These are phyloP conservation scores for Breviolum minutum DNA, from an alignment of 73 alveolate species.

Conservation along the genomic window DNA sequence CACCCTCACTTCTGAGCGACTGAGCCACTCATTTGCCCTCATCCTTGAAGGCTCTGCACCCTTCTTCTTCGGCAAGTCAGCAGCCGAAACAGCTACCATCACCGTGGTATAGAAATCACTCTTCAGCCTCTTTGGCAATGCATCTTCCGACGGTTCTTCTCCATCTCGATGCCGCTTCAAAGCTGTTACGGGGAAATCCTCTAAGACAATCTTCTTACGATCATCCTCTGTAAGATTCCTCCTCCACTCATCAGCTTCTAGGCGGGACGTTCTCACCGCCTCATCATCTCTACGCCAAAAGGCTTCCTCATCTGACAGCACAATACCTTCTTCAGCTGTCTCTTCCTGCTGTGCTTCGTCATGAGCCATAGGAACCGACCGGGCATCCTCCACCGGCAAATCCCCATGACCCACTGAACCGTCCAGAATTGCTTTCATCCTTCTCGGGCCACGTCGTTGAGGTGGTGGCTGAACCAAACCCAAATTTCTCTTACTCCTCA, in stretches of 20 bases:
- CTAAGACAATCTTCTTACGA: too few species aligned
- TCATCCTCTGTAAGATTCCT: too few species aligned
- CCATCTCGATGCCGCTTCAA: background rate
- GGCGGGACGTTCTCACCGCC: background rate
- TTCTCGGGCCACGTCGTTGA: background rate
- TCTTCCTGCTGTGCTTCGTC: background rate
- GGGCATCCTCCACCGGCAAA: background rate
- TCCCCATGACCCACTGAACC: background rate
- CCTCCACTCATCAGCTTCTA: background rate
- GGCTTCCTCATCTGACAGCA: background rate
- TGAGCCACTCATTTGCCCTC: background rate
- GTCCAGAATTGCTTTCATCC: background rate
- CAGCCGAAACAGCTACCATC: background rate
- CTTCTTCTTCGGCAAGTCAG: background rate
- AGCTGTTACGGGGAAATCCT: too few species aligned
- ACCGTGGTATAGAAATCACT: background rate
- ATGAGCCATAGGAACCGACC: too few species aligned
- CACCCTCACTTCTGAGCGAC: background rate
- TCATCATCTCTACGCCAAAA: background rate
- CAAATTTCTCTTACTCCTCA: background rate
- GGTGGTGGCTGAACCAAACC: background rate
- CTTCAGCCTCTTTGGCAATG: background rate
- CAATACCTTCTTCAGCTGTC: background rate
- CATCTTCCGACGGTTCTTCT: background rate
- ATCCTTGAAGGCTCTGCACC: background rate